Percentiles rank a stretch among this genome's conserved stretches.
Evolutionary conservation across 1,284 basidiomycete species (phyloP).

Genomic region (Apiotrichum akiyoshidainum): DNA sequence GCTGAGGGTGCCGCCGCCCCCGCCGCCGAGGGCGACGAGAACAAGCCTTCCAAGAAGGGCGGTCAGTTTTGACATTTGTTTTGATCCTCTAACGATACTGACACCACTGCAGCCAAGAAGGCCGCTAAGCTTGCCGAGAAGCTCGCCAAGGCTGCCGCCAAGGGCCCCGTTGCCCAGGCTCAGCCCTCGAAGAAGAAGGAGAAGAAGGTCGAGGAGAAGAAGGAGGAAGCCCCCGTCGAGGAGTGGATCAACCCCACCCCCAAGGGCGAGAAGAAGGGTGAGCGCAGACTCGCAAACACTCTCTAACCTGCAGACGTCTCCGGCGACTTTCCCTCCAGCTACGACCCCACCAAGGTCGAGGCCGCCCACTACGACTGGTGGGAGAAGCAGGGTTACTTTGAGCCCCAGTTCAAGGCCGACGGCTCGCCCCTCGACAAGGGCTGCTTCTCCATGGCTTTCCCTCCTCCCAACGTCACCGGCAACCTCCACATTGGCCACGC

Average conservation of each 20-base stretch:
- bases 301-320: conserved; percentile 66
- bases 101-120: conserved; percentile 55
- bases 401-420: conserved; percentile 65
- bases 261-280: conserved; percentile 85
- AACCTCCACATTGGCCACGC: conserved; percentile 96
- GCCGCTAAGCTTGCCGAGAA: conserved; percentile 62
- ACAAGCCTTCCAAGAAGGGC: conserved; percentile 37
- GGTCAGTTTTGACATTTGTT: conserved; percentile 25
- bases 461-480: conserved; percentile 98
- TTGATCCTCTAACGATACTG: not conserved
- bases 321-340: conserved; percentile 66
- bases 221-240: conserved; percentile 56
- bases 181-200: conserved; percentile 63
- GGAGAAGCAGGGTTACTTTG: conserved; percentile 84
- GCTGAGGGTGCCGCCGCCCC: conserved; percentile 10
- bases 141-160: conserved; percentile 65
- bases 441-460: conserved; percentile 81
- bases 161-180: conserved; percentile 41
- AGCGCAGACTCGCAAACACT: conserved; percentile 11
- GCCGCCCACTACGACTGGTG: conserved; percentile 99
- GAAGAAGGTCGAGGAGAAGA: conserved; percentile 65
- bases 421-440: conserved; percentile 60
- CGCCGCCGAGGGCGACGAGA: conserved; percentile 19
- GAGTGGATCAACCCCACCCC: conserved; percentile 82
- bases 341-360: conserved; percentile 94